Evolutionary conservation across 2,329 filamentous ascomycete species (phyloP), one percentile per base, ranked within the genome.

Genomic region (Phaeosphaeriaceae sp.): DNA sequence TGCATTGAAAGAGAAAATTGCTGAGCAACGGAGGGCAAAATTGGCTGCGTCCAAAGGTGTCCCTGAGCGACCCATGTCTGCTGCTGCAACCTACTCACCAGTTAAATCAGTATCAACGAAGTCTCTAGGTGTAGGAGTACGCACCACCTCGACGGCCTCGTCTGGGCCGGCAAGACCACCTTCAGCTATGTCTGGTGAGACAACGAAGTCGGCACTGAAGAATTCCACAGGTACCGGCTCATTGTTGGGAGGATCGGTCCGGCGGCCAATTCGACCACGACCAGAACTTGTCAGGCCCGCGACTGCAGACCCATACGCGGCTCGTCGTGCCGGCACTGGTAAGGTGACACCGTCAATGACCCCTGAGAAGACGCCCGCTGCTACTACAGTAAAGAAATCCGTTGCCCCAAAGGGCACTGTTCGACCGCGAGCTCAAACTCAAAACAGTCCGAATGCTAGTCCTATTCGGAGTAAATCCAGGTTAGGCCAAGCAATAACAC

Each of bases 1-100:
- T 9, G 89, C 89, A 9, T 74, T 97, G 20, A 87, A 90, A 56
- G 92, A 96, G 64, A 81, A 90, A 3, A 92, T 97, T 80, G 77
- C 91, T 64, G 92, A 91, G 5, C 88, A 93, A 48, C 62, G 67
- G 67, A 92, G 91, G 75, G 90, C 78, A 50, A 81, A 80, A 40
- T 65, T 76, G 45, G 74, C 74, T 35, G 74, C 74, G 33, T 62
- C 70, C 11, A 64, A 76, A 56, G 70, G 71, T 49, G 67, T 79
- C 38, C 77, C 79, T 17, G 78, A 82, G 39, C 77, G 81, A 15
- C 82, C 83, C n/a, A 82, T 76, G 61, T 84, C 83, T 52, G 81
- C 82, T 40, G 81, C 82, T 64, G 80, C 82, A 23, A 74, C 74
- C 35, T 79, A 83, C 54, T 75, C 81, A 33, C 76, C 79, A 17